phyloP scores from a whole-genome alignment of 305 asterid genomes.

The Fraxinus angustifolia region DNA sequence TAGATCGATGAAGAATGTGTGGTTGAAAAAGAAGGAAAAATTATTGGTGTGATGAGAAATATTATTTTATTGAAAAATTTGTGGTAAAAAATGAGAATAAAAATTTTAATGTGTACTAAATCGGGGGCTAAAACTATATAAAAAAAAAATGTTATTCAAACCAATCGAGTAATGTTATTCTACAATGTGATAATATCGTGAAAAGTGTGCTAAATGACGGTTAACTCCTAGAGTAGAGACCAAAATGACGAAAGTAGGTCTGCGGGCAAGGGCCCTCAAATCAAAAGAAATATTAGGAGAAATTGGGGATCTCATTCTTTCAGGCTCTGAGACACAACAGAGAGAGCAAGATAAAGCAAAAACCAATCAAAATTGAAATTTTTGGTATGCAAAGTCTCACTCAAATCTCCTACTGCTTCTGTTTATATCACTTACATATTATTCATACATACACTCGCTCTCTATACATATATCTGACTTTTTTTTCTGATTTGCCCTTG shows the following conservation, averaged over 20 bases:
- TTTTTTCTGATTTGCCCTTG: slow-evolving; percentile 19
- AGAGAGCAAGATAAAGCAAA: slow-evolving; percentile 24
- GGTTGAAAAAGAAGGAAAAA: too few relatives aligned
- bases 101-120: too few relatives aligned
- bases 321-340: slow-evolving; percentile 32
- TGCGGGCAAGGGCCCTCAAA: slow-evolving; percentile 15
- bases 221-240: background rate
- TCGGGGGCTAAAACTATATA: too few relatives aligned
- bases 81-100: too few relatives aligned
- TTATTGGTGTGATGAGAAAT: too few relatives aligned
- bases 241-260: slow-evolving; percentile 10
- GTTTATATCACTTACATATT: slow-evolving; percentile 29
- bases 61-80: too few relatives aligned
- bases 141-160: too few relatives aligned
- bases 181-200: too few relatives aligned
- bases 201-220: background rate
- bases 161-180: too few relatives aligned
- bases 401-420: slow-evolving; percentile 32
- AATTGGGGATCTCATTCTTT: slow-evolving; percentile 22
- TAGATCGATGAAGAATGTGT: too few relatives aligned
- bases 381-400: slow-evolving; percentile 40
- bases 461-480: slow-evolving; percentile 15
- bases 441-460: slow-evolving; percentile 17
- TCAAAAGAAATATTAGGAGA: slow-evolving; percentile 8
- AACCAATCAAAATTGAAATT: slow-evolving; percentile 3